Evolutionary conservation across 495 filamentous ascomycete genomes (phyloP), one percentile per base, ranked within the genome.

Genomic region (Talaromyces trachyspermus): DNA sequence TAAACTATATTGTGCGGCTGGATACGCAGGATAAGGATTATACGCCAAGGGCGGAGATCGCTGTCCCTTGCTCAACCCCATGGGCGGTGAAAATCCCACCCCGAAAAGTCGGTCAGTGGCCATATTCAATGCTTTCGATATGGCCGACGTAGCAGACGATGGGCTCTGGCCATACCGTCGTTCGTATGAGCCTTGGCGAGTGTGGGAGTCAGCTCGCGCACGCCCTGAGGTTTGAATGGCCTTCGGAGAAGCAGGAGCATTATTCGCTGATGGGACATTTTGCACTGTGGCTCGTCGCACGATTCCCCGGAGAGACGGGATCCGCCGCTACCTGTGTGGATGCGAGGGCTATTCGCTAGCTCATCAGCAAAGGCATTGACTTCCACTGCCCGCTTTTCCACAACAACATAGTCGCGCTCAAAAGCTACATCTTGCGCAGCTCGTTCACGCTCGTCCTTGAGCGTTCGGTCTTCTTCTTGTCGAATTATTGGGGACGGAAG

Each of bases 331-430:
- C 69, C 65, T 7, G 65, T 61, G 39, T 69, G 69, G 46, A 83
- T 76, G 30, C 74, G 71, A 24, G 83, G 83, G 49, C 86, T 88
- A 38, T 88, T 80, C 14, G 87, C 88, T 52, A 98, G 68, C 62
- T 97, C 89, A 59, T 98, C 92, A 7, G 92, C 92, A 59, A 98
- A 88, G 3, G 92, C 91, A 66, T 98, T 96, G 22, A 97, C 91
- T 62, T 96, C 88, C 3, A 97, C 89, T 6, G 84, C 83, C 43
- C 83, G 83, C 69, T 96, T 97, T 64, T 98, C 94, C 15, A 98
- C 87, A 14, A 98, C 66, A 26, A 98, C 91, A 53, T 96, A 98
- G 54, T 96, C 92, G 52, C 89, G 75, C 58, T 94, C 89, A 59
- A 94, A 86, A 1, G 86, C 87, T 4, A 92, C 79, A 46, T 94